Base-by-base conservation (phyloP, 495 filamentous ascomycete genomes). In the Pyrenula aspistea region DNA sequence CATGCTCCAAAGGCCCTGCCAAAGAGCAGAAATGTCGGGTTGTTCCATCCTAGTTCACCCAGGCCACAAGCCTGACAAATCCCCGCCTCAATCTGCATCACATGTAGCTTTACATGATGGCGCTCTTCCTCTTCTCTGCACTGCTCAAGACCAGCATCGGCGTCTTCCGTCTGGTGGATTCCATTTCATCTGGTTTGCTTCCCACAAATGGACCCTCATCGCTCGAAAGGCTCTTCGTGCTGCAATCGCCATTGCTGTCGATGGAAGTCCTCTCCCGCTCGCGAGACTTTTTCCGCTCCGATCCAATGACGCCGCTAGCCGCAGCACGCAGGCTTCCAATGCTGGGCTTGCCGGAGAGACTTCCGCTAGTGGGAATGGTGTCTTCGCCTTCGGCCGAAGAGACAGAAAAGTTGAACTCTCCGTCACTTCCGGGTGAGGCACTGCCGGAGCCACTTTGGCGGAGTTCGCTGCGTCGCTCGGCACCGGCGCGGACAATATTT, bases 121-220 rank as follows among this genome's bases (percentile, higher is more conserved):
- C 77, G 67, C 81, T 87, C 77, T 89, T 95, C 66, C 91, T 86
- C 82, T 95, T 95, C 73, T 94, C 90, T 56, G 87, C 88, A 65
- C 83, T 89, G 57, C 84, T 90, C 53, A 95, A 78, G 58, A 96
- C 86, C 67, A 95, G 81, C 78, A 89, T 85, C 11, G 89, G 85
- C 53, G 85, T 87, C 79, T 85, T 92, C 65, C 87, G 86, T 66
- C 85, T 79, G 53, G 83, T 83, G 48, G 79, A 77, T 61, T 69
- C 71, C 55, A 77, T 62, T 61, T 82, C 79, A 4, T 73, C 65
- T 52, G 80, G 68, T 59, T 73, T 79, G 47, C 81, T 74, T 47
- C 76, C 78, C 59, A 84, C 72, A 62, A 82, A 84, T 23, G 81
- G 70, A 53, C 79, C 84, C 49, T 83, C 81, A 57, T 81, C 80